Percentiles rank a stretch among this genome's conserved stretches.
These are phyloP conservation scores for Tinospora cordifolia DNA, from an alignment of 164 flowering plant genomes.

Conservation along the genomic window DNA sequence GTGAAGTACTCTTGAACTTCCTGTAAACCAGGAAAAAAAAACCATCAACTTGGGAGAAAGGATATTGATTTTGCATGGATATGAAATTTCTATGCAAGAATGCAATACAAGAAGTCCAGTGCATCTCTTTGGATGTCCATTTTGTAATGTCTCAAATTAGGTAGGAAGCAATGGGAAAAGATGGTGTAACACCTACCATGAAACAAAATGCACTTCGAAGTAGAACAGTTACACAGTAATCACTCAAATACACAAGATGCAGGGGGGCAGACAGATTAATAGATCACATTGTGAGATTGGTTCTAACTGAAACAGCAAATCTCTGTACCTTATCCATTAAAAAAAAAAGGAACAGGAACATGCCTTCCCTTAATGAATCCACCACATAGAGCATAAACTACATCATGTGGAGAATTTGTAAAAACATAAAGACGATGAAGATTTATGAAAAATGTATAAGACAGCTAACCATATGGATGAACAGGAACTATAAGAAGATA, in stretches of 20 bases:
- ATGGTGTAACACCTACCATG: neutral
- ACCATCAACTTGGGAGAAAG: neutral
- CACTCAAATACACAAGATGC: too few species aligned
- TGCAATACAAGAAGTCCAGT: neutral
- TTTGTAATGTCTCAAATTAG: too few species aligned
- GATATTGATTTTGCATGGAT: neutral
- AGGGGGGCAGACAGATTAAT: too few species aligned
- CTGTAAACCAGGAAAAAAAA: conserved; percentile 35
- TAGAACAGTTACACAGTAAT: too few species aligned
- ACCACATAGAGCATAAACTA: neutral
- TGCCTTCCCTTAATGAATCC: neutral
- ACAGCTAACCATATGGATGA: neutral
- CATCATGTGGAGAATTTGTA: neutral
- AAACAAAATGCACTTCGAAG: neutral
- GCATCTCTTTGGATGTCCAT: neutral
- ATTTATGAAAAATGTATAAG: neutral
- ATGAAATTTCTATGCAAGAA: neutral
- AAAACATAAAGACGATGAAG: neutral
- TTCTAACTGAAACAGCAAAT: too few species aligned
- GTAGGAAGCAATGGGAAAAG: too few species aligned
- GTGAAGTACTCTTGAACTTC: conserved; percentile 66
- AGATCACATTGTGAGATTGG: too few species aligned
- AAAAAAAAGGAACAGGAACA: too few species aligned
- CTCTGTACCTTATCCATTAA: too few species aligned
- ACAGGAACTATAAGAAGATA: neutral